Percentiles rank a stretch among this genome's conserved stretches.
These are phyloP conservation scores for Chlamydomonas reinhardtii DNA, from an alignment of 163 green algal genomes.

Conservation along the genomic window DNA sequence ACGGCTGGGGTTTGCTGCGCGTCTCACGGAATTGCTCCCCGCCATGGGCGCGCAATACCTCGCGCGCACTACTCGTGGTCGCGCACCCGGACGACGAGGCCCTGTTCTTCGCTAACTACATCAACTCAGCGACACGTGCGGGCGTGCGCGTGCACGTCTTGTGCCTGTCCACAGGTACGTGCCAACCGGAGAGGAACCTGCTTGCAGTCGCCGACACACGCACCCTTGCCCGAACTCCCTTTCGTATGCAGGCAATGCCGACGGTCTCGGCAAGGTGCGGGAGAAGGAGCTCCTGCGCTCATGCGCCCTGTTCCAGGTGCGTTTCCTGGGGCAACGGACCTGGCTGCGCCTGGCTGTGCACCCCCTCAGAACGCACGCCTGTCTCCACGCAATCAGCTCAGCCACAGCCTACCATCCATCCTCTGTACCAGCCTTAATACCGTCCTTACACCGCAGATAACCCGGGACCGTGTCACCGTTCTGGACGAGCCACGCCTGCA, in stretches of 20 bases:
- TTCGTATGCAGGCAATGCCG: conserved; percentile 71
- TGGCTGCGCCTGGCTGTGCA: too few species aligned
- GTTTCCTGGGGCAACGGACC: too few species aligned
- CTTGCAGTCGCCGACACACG: too few species aligned
- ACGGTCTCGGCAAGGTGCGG: conserved; percentile 67
- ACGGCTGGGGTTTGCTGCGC: too few species aligned
- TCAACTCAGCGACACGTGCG: conserved; percentile 54
- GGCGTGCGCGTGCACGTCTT: conserved; percentile 65
- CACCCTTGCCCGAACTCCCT: background rate
- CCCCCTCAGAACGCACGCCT: too few species aligned
- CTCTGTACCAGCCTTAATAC: too few species aligned
- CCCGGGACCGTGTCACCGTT: background rate
- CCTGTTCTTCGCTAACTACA: conserved; percentile 87
- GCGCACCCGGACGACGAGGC: conserved; percentile 92
- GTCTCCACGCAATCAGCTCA: too few species aligned
- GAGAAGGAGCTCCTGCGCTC: conserved; percentile 69
- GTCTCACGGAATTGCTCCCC: too few species aligned
- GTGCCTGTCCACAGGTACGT: conserved; percentile 80
- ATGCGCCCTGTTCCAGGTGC: conserved; percentile 65
- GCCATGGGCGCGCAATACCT: too few species aligned
- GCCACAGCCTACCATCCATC: too few species aligned
- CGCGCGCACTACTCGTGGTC: conserved; percentile 70
- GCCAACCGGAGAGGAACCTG: too few species aligned
- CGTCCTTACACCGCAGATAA: too few species aligned
- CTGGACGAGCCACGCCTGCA: conserved; percentile 18